A percentile compares a stretch with the other conserved stretches of the same genome.
These are phyloP conservation scores for Paecilomyces dactylethromorphus DNA, from an alignment of 2,329 filamentous ascomycete genomes.

Conservation along the genomic window DNA sequence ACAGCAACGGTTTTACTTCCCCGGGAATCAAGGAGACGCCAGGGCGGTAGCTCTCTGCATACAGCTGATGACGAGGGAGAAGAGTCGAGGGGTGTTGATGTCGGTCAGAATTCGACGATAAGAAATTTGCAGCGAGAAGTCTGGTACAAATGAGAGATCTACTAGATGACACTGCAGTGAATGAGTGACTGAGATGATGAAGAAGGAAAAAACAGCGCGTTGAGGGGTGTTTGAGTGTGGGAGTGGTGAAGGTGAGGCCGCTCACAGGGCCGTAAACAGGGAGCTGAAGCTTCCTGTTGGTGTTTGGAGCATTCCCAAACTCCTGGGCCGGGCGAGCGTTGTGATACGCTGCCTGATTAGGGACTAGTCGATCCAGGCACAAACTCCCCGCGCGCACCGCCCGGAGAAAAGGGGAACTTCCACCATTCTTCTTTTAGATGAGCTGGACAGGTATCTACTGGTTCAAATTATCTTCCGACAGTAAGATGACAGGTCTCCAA, in stretches of 20 bases:
- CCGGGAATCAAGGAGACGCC: neutral
- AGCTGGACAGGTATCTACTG: neutral
- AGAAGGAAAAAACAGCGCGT: neutral
- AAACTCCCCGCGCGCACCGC: neutral
- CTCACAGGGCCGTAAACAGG: neutral
- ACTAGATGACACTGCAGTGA: neutral
- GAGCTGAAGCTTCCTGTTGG: neutral
- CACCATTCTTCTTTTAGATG: neutral
- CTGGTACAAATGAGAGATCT: neutral
- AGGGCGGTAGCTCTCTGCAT: neutral
- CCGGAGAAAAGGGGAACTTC: constrained; percentile 4
- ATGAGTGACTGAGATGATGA: constrained; percentile 8
- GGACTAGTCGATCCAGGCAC: neutral
- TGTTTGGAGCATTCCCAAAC: neutral
- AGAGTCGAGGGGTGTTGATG: neutral
- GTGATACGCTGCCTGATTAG: neutral
- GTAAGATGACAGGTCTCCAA: neutral
- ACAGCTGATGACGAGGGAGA: neutral
- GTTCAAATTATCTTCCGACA: neutral
- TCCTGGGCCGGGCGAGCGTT: neutral
- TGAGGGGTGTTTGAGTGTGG: neutral
- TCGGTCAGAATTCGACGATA: neutral
- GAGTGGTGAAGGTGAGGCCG: neutral
- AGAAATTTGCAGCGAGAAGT: neutral
- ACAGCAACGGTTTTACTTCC: neutral